These are phyloP conservation scores for Aspergillus chevalieri DNA, from an alignment of 2,329 filamentous ascomycete genomes.

Conservation along the genomic window DNA sequence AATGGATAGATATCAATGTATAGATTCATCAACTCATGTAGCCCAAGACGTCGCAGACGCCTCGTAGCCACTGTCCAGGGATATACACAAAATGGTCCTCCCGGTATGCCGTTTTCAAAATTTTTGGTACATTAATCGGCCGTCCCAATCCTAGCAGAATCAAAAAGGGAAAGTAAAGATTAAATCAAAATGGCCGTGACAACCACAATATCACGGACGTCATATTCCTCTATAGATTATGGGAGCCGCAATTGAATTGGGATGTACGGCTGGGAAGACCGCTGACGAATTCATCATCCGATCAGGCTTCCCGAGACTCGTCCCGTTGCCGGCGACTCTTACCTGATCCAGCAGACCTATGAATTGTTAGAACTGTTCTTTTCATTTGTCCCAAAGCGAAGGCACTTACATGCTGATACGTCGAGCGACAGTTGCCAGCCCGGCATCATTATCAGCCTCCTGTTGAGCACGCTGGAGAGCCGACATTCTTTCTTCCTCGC, in stretches of 20 bases:
- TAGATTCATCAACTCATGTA: slow-evolving; percentile 25
- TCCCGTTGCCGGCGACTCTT: slow-evolving; percentile 30
- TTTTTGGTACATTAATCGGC: slow-evolving; percentile 7
- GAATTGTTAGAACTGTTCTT: slow-evolving; percentile 8
- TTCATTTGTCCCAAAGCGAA: not conserved
- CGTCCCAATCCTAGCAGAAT: slow-evolving; percentile 1
- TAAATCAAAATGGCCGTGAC: not conserved
- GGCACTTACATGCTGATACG: slow-evolving; percentile 87
- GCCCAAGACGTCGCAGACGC: slow-evolving; percentile 23
- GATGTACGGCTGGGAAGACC: not conserved
- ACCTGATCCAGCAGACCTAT: slow-evolving; percentile 36
- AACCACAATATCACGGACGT: not conserved
- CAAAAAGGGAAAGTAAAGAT: not conserved
- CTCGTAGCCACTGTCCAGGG: slow-evolving; percentile 12
- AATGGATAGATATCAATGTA: slow-evolving; percentile 9
- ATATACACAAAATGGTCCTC: slow-evolving; percentile 14
- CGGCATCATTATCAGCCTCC: slow-evolving; percentile 87
- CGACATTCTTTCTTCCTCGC: slow-evolving; percentile 71
- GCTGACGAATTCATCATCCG: not conserved
- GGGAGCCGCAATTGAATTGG: not conserved
- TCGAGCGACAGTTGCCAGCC: slow-evolving; percentile 77
- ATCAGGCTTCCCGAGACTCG: slow-evolving; percentile 18
- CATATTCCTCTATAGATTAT: slow-evolving; percentile 1
- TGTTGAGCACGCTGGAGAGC: slow-evolving; percentile 79
- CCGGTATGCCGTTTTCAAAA: slow-evolving; percentile 11